These are phyloP conservation scores for Microdochium bolleyi DNA, from an alignment of 2,329 filamentous ascomycete genomes.

Conservation along the genomic window DNA sequence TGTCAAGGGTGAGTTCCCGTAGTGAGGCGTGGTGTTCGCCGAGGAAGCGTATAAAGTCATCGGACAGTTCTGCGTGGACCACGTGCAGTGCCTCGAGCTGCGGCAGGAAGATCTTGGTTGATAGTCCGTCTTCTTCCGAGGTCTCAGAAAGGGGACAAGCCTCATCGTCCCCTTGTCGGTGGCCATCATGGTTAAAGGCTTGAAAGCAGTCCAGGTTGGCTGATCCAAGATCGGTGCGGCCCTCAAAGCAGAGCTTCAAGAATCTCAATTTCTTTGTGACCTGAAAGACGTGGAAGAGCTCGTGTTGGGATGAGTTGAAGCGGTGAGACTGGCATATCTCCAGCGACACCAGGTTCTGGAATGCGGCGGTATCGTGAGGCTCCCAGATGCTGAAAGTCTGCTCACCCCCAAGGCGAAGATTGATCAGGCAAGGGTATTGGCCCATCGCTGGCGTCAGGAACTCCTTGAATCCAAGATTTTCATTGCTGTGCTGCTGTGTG, in stretches of 20 bases:
- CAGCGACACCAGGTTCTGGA: too few species aligned
- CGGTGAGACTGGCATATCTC: too few species aligned
- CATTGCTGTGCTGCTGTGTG: neutral
- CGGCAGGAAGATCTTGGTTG: neutral
- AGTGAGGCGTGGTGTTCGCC: neutral
- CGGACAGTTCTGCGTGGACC: neutral
- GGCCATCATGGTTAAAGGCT: too few species aligned
- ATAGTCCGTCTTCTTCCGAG: neutral
- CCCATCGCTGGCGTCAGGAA: neutral
- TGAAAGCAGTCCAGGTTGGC: too few species aligned
- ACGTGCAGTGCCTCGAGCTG: neutral
- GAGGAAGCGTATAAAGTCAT: neutral
- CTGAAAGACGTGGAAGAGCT: too few species aligned
- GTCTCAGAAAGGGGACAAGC: too few species aligned
- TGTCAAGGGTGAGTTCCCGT: neutral
- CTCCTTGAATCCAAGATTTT: neutral
- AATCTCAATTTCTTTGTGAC: too few species aligned
- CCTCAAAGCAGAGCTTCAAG: too few species aligned
- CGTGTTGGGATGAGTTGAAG: too few species aligned
- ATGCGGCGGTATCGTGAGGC: neutral
- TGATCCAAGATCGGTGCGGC: too few species aligned
- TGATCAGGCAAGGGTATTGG: neutral
- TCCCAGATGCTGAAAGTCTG: neutral
- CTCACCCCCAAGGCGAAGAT: neutral
- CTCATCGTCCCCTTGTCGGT: too few species aligned